phyloP scores from a whole-genome alignment of 2,329 filamentous ascomycete genomes.

The Curvularia sp. region DNA sequence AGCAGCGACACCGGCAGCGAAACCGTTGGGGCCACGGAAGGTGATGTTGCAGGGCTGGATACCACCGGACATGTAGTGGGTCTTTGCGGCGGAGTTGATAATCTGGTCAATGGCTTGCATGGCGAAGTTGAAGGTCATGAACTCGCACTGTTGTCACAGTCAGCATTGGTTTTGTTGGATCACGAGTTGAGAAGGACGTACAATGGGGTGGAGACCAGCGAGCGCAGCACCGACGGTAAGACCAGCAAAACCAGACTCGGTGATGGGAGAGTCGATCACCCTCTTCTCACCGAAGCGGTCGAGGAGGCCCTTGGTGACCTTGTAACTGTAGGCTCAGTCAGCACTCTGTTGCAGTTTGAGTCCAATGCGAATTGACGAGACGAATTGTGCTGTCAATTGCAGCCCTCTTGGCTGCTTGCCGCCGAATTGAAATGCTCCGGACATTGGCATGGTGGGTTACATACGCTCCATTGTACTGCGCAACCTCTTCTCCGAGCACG shows the following conservation, averaged over 20 bases:
- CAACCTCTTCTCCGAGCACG: slow-evolving; percentile 95
- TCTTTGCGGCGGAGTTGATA: slow-evolving; percentile 98
- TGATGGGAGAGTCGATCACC: slow-evolving; percentile 98
- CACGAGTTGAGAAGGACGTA: slow-evolving; percentile 58
- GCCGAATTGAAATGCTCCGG: slow-evolving; percentile 13
- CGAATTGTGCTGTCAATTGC: neutral
- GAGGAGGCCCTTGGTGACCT: slow-evolving; percentile 96
- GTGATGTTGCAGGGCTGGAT: slow-evolving; percentile 99
- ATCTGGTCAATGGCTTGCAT: slow-evolving; percentile 99
- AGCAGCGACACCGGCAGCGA: slow-evolving; percentile 91
- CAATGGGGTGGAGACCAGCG: slow-evolving; percentile 90
- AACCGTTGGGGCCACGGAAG: slow-evolving; percentile 98
- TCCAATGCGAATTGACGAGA: slow-evolving; percentile 6
- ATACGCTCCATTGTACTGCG: slow-evolving; percentile 97
- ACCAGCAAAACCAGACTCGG: slow-evolving; percentile 93
- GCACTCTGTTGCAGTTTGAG: slow-evolving; percentile 25
- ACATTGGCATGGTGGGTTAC: slow-evolving; percentile 37
- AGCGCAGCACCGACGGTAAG: slow-evolving; percentile 93
- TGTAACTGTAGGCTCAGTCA: slow-evolving; percentile 70
- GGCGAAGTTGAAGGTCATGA: slow-evolving; percentile 99
- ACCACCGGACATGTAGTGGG: slow-evolving; percentile 99
- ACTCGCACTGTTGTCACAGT: slow-evolving; percentile 75
- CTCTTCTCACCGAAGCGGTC: slow-evolving; percentile 97
- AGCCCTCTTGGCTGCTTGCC: slow-evolving; percentile 7
- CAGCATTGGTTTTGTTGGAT: slow-evolving; percentile 10